These are phyloP conservation scores for Metrosideros polymorpha DNA, from an alignment of 441 rosid genomes.

Conservation along the genomic window DNA sequence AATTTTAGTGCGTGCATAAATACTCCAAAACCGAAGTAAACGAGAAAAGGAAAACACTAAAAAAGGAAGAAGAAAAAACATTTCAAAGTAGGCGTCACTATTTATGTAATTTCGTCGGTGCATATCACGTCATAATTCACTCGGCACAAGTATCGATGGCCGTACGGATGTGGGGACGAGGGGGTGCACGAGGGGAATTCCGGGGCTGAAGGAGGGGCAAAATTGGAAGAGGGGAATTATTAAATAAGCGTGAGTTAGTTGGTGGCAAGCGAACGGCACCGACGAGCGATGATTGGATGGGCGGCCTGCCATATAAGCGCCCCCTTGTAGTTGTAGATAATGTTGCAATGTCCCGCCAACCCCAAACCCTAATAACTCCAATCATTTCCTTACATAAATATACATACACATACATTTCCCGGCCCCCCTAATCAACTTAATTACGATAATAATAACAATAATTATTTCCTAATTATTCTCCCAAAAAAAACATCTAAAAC, in stretches of 20 bases:
- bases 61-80: background rate
- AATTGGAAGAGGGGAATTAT: constrained; percentile 5
- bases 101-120: background rate
- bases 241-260: constrained; percentile 21
- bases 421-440: background rate
- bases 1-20: background rate
- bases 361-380: background rate
- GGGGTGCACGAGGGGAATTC: background rate
- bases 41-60: background rate
- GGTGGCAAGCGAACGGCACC: constrained; percentile 27
- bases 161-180: background rate
- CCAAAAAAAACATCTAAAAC: fast-evolving
- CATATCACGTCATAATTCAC: background rate
- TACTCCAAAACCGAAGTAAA: background rate
- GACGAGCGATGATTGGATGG: constrained; percentile 47
- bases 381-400: background rate
- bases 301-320: constrained; percentile 20
- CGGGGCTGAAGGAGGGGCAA: background rate
- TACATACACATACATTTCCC: background rate
- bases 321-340: constrained; percentile 12
- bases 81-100: background rate
- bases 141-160: background rate
- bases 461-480: background rate
- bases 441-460: fast-evolving
- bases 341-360: constrained; percentile 10